These are phyloP conservation scores for Elsinoe perseae DNA, from an alignment of 2,329 filamentous ascomycete genomes.

Conservation along the genomic window DNA sequence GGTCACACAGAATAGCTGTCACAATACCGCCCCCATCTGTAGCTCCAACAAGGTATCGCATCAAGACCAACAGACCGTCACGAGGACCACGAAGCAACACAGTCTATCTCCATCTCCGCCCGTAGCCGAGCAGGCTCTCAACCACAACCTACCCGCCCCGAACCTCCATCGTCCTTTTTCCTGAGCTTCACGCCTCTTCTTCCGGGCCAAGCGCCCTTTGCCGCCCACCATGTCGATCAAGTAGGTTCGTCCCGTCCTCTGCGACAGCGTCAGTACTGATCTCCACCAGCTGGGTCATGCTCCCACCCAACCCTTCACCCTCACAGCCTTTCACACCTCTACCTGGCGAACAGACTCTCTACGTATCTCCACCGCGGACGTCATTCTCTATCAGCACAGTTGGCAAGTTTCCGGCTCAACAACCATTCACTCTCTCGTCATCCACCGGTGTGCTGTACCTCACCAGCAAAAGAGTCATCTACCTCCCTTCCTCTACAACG, in stretches of 20 bases:
- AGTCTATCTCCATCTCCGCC: neutral
- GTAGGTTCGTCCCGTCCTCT: neutral
- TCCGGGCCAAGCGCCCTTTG: constrained; percentile 3
- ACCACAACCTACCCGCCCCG: neutral
- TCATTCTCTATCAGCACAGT: constrained; percentile 66
- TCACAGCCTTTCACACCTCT: constrained; percentile 63
- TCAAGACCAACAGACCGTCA: neutral
- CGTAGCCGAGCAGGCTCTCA: constrained; percentile 1
- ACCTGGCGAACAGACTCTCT: constrained; percentile 72
- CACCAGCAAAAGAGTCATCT: constrained; percentile 60
- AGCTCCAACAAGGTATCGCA: neutral
- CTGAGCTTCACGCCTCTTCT: neutral
- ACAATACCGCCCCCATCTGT: neutral
- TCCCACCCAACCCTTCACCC: constrained; percentile 55
- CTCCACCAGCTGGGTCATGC: constrained; percentile 76
- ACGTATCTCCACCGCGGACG: constrained; percentile 72
- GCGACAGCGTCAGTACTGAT: neutral
- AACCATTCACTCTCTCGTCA: constrained; percentile 27
- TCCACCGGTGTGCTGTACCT: constrained; percentile 24
- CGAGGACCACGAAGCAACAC: neutral
- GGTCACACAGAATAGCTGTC: neutral
- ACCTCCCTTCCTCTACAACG: constrained; percentile 66
- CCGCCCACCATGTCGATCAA: constrained; percentile 14
- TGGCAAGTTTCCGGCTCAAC: constrained; percentile 41
- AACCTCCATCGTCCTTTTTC: neutral